Conservation (phyloP, 1,284 basidiomycete species). For the Pascua sp. region DNA sequence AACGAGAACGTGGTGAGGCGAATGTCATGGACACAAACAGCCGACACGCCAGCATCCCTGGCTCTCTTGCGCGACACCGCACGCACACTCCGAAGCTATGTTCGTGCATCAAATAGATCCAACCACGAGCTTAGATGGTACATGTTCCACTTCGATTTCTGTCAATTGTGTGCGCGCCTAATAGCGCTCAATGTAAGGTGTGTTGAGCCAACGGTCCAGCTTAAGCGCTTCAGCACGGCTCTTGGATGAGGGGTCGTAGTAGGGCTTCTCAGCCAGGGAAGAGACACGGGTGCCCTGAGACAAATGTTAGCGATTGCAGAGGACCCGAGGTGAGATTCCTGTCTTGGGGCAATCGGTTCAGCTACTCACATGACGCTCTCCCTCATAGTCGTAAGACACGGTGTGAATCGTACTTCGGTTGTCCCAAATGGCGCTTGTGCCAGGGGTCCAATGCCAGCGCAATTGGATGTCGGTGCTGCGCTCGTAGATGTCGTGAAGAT, state of each 20-base stretch:
- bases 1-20: no score
- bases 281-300: conserved; percentile 34
- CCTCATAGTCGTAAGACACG: conserved; percentile 23
- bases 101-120: no score
- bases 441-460: conserved; percentile 43
- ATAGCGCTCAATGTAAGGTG: conserved; percentile 13
- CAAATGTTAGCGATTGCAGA: background rate
- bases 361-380: conserved; percentile 6
- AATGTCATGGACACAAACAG: no score
- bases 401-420: conserved; percentile 41
- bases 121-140: no score
- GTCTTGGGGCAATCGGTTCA: background rate
- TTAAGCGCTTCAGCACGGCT: conserved; percentile 19
- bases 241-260: conserved; percentile 28
- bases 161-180: background rate
- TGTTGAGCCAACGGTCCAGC: conserved; percentile 17
- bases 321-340: background rate
- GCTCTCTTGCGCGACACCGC: no score
- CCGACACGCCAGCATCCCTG: no score
- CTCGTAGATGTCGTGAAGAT: conserved; percentile 40
- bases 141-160: no score
- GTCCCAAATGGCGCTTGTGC: conserved; percentile 43
- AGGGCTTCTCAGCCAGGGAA: conserved; percentile 38
- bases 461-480: conserved; percentile 41
- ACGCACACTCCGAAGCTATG: no score